Conservation (phyloP, 2,329 filamentous ascomycete species). For the Ambrosiella cleistominuta region DNA sequence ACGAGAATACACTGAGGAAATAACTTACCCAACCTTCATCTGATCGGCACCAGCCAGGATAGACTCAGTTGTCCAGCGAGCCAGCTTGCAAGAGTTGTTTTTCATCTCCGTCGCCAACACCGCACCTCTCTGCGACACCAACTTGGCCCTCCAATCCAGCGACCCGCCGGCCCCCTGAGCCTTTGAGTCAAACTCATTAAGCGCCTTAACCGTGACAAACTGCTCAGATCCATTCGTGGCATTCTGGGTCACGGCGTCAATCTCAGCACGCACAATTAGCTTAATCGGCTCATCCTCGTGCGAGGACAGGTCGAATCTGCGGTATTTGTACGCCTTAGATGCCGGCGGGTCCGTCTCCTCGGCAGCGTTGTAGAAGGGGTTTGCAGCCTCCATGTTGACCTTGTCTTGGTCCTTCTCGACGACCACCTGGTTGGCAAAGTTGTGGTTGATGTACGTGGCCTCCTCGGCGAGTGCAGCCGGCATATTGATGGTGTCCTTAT, state of each 20-base stretch:
- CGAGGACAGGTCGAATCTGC: conserved; percentile 85
- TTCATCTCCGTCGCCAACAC: conserved; percentile 99
- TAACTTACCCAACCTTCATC: conserved; percentile 84
- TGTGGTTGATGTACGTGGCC: conserved; percentile 99
- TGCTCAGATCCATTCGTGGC: conserved; percentile 82
- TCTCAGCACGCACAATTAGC: conserved; percentile 82
- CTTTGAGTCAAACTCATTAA: conserved; percentile 99
- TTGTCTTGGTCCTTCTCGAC: conserved; percentile 62
- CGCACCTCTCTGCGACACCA: conserved; percentile 84
- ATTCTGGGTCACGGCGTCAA: conserved; percentile 93
- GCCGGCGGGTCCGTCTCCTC: conserved; percentile 89
- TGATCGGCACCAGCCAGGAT: conserved; percentile 94
- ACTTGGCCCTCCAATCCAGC: conserved; percentile 91
- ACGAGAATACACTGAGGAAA: background rate
- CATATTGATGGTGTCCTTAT: conserved; percentile 89
- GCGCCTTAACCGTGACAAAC: conserved; percentile 77
- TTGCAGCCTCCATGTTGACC: conserved; percentile 69
- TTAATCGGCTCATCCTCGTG: conserved; percentile 90
- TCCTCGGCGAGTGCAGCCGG: conserved; percentile 86
- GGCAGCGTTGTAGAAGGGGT: conserved; percentile 91
- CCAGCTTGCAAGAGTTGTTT: conserved; percentile 99
- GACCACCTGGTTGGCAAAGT: conserved; percentile 94
- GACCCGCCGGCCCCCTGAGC: conserved; percentile 88
- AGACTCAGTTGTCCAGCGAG: conserved; percentile 90
- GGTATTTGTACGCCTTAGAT: conserved; percentile 96